Evolutionary conservation across 352 stramenopile species (phyloP), one percentile per base, ranked within the genome.

Genomic region (Pythium biforme): DNA sequence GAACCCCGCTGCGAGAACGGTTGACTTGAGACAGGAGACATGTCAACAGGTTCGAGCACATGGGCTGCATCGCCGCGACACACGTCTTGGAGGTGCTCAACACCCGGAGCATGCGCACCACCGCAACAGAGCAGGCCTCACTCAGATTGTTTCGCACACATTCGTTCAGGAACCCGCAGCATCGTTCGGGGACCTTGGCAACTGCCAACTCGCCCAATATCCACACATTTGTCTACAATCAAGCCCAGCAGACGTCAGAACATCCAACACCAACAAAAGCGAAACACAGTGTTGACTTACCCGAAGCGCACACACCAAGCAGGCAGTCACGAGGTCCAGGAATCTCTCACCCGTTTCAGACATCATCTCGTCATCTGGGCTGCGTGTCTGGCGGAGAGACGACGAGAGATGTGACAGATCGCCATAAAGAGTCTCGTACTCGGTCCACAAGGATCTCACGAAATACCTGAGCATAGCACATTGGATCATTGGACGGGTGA

Each of bases 251-350:
- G 25, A 17, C 9, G 10, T 46, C 34, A 11, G 26, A 49, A 48
- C 31, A 51, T 17, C 20, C 11, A 25, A 48, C 22, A 17, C 27
- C 20, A n/a, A 43, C 40, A 34, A 20, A 33, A 19, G 20, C 22
- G 43, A 19, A 8, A 50, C 9, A 29, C 15, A 8, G 9, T 10
- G 45, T 7, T 12, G 22, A 59, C 58, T 31, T 81, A 94, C 85
- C 69, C 89, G 75, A n/a, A 91, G 40, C 1, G 78, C 70, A 41
- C 84, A 93, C 23, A 92, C 74, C 46, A 95, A 66, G n/a, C 76
- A 88, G n/a, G 84, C 85, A 5, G 83, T 86, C 9, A 92, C 79
- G 5, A 95, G 65, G 59, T 93, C 75, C 2, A 93, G 64, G 26
- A 94, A 51, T 33, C 84, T 65, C 40, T 89, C 85, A 20, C 88